phyloP scores from a whole-genome alignment of 164 flowering plant species.

The Aristolochia fimbriata region DNA sequence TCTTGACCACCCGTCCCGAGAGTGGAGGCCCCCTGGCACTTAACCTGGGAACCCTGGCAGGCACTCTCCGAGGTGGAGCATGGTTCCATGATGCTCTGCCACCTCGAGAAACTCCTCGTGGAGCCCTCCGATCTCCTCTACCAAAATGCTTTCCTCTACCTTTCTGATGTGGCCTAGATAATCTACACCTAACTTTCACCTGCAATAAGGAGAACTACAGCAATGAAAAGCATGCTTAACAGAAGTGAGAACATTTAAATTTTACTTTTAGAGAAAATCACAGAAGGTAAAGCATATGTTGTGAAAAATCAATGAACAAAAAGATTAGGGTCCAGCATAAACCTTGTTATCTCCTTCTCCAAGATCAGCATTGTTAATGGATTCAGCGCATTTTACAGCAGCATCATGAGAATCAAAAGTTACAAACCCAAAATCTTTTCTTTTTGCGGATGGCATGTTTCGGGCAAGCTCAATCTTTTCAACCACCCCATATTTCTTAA shows the following conservation, averaged over 20 bases:
- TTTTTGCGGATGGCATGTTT: slow-evolving; percentile 92
- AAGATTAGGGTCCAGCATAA: neutral
- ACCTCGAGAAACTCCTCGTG: slow-evolving; percentile 28
- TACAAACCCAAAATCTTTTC: slow-evolving; percentile 94
- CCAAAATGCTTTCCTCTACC: slow-evolving; percentile 54
- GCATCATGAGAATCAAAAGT: slow-evolving; percentile 86
- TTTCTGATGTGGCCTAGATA: slow-evolving; percentile 85
- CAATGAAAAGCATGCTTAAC: neutral
- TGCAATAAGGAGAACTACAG: slow-evolving; percentile 13
- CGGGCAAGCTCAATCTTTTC: slow-evolving; percentile 94
- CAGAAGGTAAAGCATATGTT: neutral
- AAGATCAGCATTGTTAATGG: slow-evolving; percentile 78
- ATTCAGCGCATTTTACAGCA: slow-evolving; percentile 87
- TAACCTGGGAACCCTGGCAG: slow-evolving; percentile 34
- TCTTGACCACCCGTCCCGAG: slow-evolving; percentile 35
- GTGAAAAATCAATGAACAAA: neutral
- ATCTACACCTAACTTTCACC: slow-evolving; percentile 90
- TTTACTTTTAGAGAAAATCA: neutral
- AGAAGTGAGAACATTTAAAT: neutral
- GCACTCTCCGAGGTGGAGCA: slow-evolving; percentile 31
- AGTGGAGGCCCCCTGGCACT: slow-evolving; percentile 34
- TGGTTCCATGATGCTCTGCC: slow-evolving; percentile 54
- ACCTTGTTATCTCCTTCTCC: slow-evolving; percentile 95
- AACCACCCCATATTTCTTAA: slow-evolving; percentile 68
- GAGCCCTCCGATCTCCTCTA: slow-evolving; percentile 41